phyloP scores from a whole-genome alignment of 495 filamentous ascomycete genomes.

The Penicillium ochrochloron region DNA sequence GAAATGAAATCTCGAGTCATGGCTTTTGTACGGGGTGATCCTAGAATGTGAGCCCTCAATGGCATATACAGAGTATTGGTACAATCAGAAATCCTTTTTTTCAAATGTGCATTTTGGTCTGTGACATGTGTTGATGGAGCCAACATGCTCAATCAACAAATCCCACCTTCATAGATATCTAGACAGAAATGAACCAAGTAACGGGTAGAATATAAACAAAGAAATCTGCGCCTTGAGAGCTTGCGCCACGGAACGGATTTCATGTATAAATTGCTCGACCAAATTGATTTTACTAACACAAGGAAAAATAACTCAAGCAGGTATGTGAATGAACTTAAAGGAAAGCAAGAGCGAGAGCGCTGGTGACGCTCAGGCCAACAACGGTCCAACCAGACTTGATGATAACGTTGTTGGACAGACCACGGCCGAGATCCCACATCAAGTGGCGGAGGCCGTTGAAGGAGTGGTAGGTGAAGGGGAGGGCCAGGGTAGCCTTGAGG shows the following conservation, averaged over 20 bases:
- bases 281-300: conserved; percentile 48
- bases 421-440: conserved; percentile 76
- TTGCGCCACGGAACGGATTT: conserved; percentile 31
- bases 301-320: conserved; percentile 35
- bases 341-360: conserved; percentile 65
- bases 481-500: conserved; percentile 73
- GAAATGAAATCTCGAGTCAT: neutral
- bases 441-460: conserved; percentile 92
- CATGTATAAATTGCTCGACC: conserved; percentile 30
- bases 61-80: conserved; percentile 7
- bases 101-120: conserved; percentile 17
- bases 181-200: neutral
- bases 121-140: conserved; percentile 12
- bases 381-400: conserved; percentile 76
- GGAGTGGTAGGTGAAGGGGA: conserved; percentile 86
- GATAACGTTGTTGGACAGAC: conserved; percentile 71
- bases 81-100: neutral
- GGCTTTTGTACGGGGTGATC: neutral
- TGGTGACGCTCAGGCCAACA: conserved; percentile 67
- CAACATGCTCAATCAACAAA: neutral
- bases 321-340: conserved; percentile 41
- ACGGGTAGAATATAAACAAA: conserved; percentile 16
- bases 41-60: neutral
- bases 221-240: conserved; percentile 31
- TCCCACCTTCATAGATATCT: neutral